Base-by-base conservation (phyloP, 257 asterid species). In the Capsicum baccatum region DNA sequence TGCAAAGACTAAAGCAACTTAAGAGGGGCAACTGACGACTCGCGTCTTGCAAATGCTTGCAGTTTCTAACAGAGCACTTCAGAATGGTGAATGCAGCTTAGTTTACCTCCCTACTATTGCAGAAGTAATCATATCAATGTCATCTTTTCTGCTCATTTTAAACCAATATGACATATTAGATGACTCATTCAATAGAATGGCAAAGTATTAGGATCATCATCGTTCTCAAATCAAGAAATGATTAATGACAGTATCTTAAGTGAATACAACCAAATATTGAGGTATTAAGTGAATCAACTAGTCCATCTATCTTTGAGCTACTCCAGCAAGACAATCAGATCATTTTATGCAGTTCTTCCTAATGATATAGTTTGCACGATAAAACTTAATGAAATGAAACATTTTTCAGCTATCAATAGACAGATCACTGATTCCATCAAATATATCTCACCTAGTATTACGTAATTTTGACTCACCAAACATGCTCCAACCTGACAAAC, bases 391-490 rank as follows among this genome's bases (percentile, higher is more conserved):
- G 64, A 52, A 26, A 33, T 15, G 50, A 8, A 21, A 54, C 33
- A 54, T 78, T 76, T 42, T 50, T 33, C 64, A 78, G 64, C 48
- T 54, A 33, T 26, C n/a, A 66, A 21, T 6, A 66, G 73, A 52
- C 26, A 76, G 11, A 78, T 2, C 54, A 19, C 12, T 78, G 82
- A 78, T 14, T 54, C 82, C 50, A 26, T 83, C 62, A 59, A 60
- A 85, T 86, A 74, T 83, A 83, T 85, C 97, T 89, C 88, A 95
- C 99, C 99, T 11, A 95, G 94, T 81, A 95, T 95, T 67, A 95
- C 89, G 58, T 94, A 98, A 87, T 88, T 95, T 83, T 93, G 93
- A 87, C 99, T 95, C 89, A 95, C 99, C 97, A 95, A 88, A 87
- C 99, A 95, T 73, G 99, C 99, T 87, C 99, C 99, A 86, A 94